Base-by-base conservation (phyloP, 768 basidiomycete species). In the Rhodosporidiobolus odoratus region DNA sequence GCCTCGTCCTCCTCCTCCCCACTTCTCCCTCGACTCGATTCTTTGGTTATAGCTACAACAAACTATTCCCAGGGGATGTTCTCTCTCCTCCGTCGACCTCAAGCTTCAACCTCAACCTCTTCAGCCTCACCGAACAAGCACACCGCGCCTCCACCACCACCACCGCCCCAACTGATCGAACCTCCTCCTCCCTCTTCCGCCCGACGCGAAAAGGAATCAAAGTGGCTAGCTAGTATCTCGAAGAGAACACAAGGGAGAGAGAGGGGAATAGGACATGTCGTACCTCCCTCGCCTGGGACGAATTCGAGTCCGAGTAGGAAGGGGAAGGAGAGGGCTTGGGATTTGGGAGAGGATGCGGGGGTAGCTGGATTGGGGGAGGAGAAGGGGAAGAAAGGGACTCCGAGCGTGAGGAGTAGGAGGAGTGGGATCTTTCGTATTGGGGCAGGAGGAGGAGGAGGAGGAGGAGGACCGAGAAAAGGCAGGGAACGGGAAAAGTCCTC, bases 191-290 rank as follows among this genome's bases (percentile, higher is more conserved):
- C 67, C 4, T 38, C 54, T 3, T n/a, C 56, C 23, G 57, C 66
- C 0, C 52, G 70, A 6, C 48, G 32, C 10, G 64, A 59, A 48
- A 72, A 68, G 56, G 66, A 68, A 35, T 0, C 16, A 2, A 23
- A 45, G 17, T 72, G 71, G 71, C 37, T 72, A 21, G 47, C 54
- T 8, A 57, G 53, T 30, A 58, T 67, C 19, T 13, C n/a, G 27
- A 21, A 8, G 27, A 30, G 30, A 32, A 30, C 27, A 53, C 9
- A 10, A 32, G 52, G 27, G 21, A 53, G 48, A 8, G 48, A 27
- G 35, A 25, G 35, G 25, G 66, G 48, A n/a, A 37, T 50, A 35
- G 30, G 56, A 40, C 25, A 38, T 25, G 52, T 17, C 34, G 50
- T 64, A 53, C 8, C 21, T 32, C 27, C 37, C 25, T 3, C 30